Base-by-base conservation (phyloP, 805 yeast genomes). In the Yueomyces sinensis region DNA sequence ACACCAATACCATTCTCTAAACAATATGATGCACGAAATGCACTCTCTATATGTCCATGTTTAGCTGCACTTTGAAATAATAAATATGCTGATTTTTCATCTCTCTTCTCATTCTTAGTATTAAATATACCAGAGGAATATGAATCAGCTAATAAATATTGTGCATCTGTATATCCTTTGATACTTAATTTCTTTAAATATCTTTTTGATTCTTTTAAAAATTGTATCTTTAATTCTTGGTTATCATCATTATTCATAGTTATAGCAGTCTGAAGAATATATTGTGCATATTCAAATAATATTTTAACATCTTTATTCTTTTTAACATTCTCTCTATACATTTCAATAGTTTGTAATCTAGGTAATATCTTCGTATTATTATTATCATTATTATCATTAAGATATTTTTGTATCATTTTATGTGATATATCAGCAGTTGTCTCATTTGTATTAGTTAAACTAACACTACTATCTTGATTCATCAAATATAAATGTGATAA, bases 1-100 rank as follows among this genome's bases (percentile, higher is more conserved):
- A 89, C 80, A 4, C 98, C 98, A 57, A 87, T 64, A 14, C 98
- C 98, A 58, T 86, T 93, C 56, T 87, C 94, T 46, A 78, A 82
- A 58, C 95, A 89, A 36, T 81, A 71, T 0, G 96, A 83, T 0
- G 95, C 82, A 46, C 97, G 71, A 58, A 82, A 91, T 1, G 95
- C 86, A 32, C 91, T 74, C 54, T 89, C 97, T 4, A 81, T 69
- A 54, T 89, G 97, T 19, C 89, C 91, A 46, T 83, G 89, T 52
- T 91, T 89, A 3, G 95, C 95, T 5, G 97, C 95, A 25, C 82
- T 64, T 50, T 79, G 86, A 54, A 91, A 91, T 37, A 82, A 67
- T 2, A 56, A 45, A 46, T 83, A 77, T 2, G 96, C 80, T 43
- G 82, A 87, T 42, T 70, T 73, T 45, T 78, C 68, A 34, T 87